A percentile compares a stretch with the other conserved stretches of the same genome.
These are phyloP conservation scores for Pythium chondricola DNA, from an alignment of 352 stramenopile species.

Conservation along the genomic window DNA sequence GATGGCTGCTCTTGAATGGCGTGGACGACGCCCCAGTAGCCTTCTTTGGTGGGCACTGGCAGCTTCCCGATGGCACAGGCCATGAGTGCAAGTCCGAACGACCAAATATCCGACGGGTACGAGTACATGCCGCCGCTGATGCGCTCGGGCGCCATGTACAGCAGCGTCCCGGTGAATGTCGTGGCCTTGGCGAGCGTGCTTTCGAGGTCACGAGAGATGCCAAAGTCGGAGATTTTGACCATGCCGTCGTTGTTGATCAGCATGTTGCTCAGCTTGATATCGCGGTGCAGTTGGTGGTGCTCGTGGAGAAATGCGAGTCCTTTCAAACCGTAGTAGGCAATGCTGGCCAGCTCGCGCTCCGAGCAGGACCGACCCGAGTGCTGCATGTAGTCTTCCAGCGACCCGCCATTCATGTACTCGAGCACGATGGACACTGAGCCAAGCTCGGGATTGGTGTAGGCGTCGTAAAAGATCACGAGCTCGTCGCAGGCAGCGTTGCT, in stretches of 20 bases:
- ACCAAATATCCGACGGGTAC: constrained; percentile 83
- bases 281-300: constrained; percentile 87
- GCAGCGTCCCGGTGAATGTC: constrained; percentile 88
- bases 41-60: constrained; percentile 74
- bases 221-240: constrained; percentile 87
- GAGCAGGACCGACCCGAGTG: constrained; percentile 26
- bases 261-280: constrained; percentile 95
- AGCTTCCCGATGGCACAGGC: constrained; percentile 83
- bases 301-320: constrained; percentile 87
- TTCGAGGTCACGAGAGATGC: constrained; percentile 75
- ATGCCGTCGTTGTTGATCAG: constrained; percentile 82
- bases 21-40: constrained; percentile 88
- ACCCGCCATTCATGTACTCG: constrained; percentile 93
- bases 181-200: constrained; percentile 82
- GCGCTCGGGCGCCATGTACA: constrained; percentile 92
- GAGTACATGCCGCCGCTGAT: constrained; percentile 90
- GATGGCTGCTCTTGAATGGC: constrained; percentile 75
- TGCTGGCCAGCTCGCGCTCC: constrained; percentile 75
- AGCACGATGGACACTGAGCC: constrained; percentile 90
- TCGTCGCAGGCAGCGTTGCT: constrained; percentile 57
- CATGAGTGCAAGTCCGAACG: constrained; percentile 77
- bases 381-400: constrained; percentile 73
- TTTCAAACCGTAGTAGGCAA: constrained; percentile 71
- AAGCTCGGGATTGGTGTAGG: constrained; percentile 85
- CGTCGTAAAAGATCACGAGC: constrained; percentile 90